Percentiles rank a stretch among this genome's conserved stretches.
Evolutionary conservation across 75 land plant genomes (phyloP).

Genomic region (Sequoia sempervirens): DNA sequence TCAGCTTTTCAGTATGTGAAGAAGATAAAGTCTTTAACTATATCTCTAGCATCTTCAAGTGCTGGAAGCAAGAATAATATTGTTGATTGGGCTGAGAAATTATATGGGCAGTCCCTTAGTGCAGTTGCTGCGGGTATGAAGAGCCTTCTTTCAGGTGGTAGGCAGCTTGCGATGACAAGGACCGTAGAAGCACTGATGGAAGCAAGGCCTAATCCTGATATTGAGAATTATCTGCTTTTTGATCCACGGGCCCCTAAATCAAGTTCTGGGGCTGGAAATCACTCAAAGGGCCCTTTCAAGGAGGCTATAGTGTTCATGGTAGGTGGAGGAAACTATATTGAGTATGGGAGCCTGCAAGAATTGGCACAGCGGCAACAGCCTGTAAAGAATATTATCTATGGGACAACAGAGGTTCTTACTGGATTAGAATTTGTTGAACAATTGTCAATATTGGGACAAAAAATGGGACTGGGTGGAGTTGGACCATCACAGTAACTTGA

Average conservation of each 20-base stretch:
- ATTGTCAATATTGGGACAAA: constrained; percentile 66
- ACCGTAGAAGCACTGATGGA: constrained; percentile 93
- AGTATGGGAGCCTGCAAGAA: constrained; percentile 86
- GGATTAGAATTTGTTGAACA: constrained; percentile 85
- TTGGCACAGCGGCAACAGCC: constrained; percentile 78
- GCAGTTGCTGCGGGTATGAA: constrained; percentile 97
- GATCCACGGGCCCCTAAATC: constrained; percentile 95
- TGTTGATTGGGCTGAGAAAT: constrained; percentile 87
- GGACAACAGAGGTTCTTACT: constrained; percentile 86
- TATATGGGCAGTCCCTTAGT: constrained; percentile 91
- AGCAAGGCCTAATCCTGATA: constrained; percentile 76
- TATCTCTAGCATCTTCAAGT: constrained; percentile 58
- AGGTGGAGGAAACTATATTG: constrained; percentile 96
- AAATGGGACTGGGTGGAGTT: constrained; percentile 71
- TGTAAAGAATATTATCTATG: constrained; percentile 79
- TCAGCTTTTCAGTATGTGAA: constrained; percentile 90
- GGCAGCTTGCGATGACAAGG: constrained; percentile 82
- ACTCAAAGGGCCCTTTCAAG: constrained; percentile 85
- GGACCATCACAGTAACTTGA: constrained; percentile 5
- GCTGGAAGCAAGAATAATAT: constrained; percentile 78
- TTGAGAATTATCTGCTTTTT: constrained; percentile 72
- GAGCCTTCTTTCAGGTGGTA: constrained; percentile 78
- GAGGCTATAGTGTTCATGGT: constrained; percentile 99
- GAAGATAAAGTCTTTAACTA: constrained; percentile 80
- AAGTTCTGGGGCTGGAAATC: constrained; percentile 38